Evolutionary conservation across 208 protist genomes (phyloP), one percentile per base, ranked within the genome.

Genomic region (Wallacemonas sp.): DNA sequence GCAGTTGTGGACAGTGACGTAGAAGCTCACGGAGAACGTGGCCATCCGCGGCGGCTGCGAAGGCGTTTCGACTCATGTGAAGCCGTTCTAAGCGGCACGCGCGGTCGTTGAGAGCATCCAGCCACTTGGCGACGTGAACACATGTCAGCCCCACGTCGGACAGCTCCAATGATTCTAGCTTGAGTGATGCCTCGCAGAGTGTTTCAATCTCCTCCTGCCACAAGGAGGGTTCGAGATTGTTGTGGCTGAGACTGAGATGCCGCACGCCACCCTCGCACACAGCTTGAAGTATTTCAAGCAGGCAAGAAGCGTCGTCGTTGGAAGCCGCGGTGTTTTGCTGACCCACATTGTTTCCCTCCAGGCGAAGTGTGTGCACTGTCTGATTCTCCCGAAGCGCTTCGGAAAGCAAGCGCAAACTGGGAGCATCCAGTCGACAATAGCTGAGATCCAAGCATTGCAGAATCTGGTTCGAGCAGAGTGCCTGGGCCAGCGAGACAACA

Each of bases 261-360:
- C 63, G 65, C 70, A 94, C 51, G 8, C 62, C 60, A 45, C 75
- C 72, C 4, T 42, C 55, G 17, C 53, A 58, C 26, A 83, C 49
- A 1, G 72, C 63, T 9, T 75, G 53, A 31, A 80, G 72, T 2
- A 88, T 49, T 19, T 77, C 74, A 22, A 74, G 67, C 19, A 87
- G 66, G 47, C 80, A 87, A 15, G 84, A 91, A 28, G 77, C 54
- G 27, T 41, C 33, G 24, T 53, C 42, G 34, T 38, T n/a, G 4
- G 24, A 26, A 9, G 51, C 26, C n/a, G 51, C 51, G 51, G 12
- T 1, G 67, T 61, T 75, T 62, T 46, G 66, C 31, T 55, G 61
- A 0, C 73, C 80, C 21, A 93, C 63, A 15, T 75, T 64, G 46
- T 93, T 95, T n/a, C 90, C 84, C 42, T 91, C 84, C 1, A 95